These are phyloP conservation scores for Hortiboletus flavorubellus DNA, from an alignment of 768 basidiomycete species.

Conservation along the genomic window DNA sequence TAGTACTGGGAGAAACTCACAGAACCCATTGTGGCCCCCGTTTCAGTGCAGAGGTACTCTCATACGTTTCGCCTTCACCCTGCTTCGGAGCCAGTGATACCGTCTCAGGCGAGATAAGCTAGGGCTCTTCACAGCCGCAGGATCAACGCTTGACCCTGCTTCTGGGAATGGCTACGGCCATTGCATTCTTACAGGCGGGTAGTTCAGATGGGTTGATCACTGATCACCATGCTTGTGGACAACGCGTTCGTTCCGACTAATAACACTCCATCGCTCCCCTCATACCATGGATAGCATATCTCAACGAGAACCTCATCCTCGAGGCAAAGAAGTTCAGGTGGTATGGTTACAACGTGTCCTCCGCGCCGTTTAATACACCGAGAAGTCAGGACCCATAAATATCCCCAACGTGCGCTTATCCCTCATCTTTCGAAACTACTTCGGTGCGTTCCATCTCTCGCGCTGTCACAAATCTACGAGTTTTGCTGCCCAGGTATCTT, in stretches of 20 bases:
- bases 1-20: too few species aligned
- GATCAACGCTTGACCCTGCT: background rate
- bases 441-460: constrained; percentile 12
- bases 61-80: background rate
- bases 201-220: background rate
- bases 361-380: constrained; percentile 8
- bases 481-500: background rate
- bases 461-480: constrained; percentile 5
- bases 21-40: too few species aligned
- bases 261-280: background rate
- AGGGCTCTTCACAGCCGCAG: background rate
- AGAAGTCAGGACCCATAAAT: constrained; percentile 14
- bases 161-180: too few species aligned
- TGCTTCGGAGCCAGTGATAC: background rate
- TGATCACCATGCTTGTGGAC: background rate
- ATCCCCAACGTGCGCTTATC: constrained; percentile 9
- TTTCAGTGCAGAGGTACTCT: too few species aligned
- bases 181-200: background rate
- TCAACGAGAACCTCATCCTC: constrained; percentile 2
- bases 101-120: background rate
- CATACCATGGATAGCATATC: background rate
- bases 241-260: background rate
- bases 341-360: constrained; percentile 13
- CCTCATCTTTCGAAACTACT: constrained; percentile 11
- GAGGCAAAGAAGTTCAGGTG: constrained; percentile 17